Evolutionary conservation across 108 stramenopile species (phyloP).

Genomic region (Fragilariopsis cylindrus): DNA sequence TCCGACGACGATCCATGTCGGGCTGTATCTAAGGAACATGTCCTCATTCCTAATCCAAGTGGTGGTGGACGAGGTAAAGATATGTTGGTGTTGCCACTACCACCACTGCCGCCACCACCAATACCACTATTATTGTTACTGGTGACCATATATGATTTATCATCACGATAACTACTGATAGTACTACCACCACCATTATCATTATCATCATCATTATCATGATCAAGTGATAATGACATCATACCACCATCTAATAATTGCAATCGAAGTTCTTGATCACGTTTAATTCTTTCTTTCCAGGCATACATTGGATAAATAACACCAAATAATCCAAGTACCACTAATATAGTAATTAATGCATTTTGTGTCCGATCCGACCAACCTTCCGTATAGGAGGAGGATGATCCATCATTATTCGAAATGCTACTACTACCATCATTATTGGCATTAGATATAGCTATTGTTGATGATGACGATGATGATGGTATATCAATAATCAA

Average conservation of each 20-base stretch:
- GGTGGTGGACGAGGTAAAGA: constrained; percentile 19
- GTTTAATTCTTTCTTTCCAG: background rate
- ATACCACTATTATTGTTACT: no score
- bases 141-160: background rate
- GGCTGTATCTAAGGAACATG: constrained; percentile 19
- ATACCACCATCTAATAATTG: background rate
- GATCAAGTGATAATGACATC: background rate
- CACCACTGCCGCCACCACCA: background rate
- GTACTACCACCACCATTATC: background rate
- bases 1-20: constrained; percentile 22
- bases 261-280: constrained; percentile 6
- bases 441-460: background rate
- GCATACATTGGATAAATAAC: constrained; percentile 11
- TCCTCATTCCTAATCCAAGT: background rate
- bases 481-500: background rate
- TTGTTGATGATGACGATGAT: background rate
- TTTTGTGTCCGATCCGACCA: constrained; percentile 36
- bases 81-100: no score
- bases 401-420: no score
- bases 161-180: background rate
- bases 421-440: background rate
- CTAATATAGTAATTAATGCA: constrained; percentile 16
- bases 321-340: constrained; percentile 8
- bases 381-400: background rate
- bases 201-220: background rate